These are phyloP conservation scores for Gamsiella multidivaricata DNA, from an alignment of 192 early-diverging fungal genomes.

Conservation along the genomic window DNA sequence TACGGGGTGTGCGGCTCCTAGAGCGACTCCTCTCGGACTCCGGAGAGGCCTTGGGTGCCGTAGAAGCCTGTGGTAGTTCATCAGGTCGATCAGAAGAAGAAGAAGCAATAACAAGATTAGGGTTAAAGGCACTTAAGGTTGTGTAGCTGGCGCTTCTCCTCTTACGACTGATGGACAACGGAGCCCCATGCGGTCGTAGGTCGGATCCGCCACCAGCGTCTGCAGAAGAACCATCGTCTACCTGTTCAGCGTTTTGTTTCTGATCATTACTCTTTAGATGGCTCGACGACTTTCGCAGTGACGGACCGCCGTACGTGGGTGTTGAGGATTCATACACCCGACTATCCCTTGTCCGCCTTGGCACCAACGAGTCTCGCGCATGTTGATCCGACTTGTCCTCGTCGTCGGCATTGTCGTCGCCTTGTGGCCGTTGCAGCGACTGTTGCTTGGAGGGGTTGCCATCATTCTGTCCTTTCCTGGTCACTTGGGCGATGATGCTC, in stretches of 20 bases:
- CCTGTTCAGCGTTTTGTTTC: constrained; percentile 21
- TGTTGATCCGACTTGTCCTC: background rate
- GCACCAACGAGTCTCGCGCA: constrained; percentile 17
- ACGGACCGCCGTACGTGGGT: constrained; percentile 30
- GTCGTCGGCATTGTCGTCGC: constrained; percentile 7
- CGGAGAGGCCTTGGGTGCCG: constrained; percentile 31
- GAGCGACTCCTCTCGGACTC: constrained; percentile 46
- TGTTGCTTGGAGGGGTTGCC: background rate
- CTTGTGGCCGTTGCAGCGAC: background rate
- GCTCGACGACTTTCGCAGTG: constrained; percentile 32
- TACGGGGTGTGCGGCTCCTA: constrained; percentile 34
- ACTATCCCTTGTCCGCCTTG: constrained; percentile 32
- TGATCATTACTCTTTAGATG: constrained; percentile 47
- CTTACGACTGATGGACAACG: constrained; percentile 40
- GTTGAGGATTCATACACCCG: constrained; percentile 19
- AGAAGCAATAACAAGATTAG: constrained; percentile 43
- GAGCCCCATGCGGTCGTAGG: constrained; percentile 31
- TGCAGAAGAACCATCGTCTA: constrained; percentile 27
- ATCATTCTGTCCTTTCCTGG: constrained; percentile 34
- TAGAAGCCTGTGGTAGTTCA: constrained; percentile 32
- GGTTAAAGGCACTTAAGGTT: constrained; percentile 41
- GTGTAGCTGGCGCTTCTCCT: constrained; percentile 45
- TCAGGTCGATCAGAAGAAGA: constrained; percentile 47
- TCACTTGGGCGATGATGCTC: constrained; percentile 47
- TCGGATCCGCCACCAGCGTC: constrained; percentile 37